Evolutionary conservation across 1,139 yeast species (phyloP), one percentile per base, ranked within the genome.

Genomic region (Protomyces macrosporus): DNA sequence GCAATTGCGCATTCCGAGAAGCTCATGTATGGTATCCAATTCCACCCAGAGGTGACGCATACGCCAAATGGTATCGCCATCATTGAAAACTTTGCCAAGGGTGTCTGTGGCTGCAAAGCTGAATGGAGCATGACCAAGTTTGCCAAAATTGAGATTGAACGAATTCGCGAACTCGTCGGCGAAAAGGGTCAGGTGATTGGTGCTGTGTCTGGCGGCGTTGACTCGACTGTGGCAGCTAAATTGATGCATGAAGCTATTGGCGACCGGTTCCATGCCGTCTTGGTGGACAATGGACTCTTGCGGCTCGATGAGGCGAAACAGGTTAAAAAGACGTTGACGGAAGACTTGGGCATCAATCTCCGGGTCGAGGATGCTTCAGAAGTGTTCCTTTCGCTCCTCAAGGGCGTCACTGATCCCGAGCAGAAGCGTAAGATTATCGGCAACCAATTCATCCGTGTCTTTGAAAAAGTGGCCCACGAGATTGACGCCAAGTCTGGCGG

Each of bases 141-240:
- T 77, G 88, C 95, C 73, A 97, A 90, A 72, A 90, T 97, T 68
- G 98, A 95, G 80, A 90, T 93, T 72, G 85, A 89, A 70, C 85
- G 98, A 78, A 95, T 93, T 71, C 84, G 89, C 77, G 81, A 84
- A 67, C 81, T 91, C 71, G 97, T 93, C 70, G 99, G 99, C 66
- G 97, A 97, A 70, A 87, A 91, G 67, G 98, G 97, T 65, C 98
- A 93, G 79, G 99, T 95, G 69, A 93, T 93, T 75, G 99, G 99
- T 79, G 99, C 99, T 65, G 98, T 93, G 71, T 89, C 97, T 67
- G 99, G 99, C 74, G 98, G 99, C 81, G 98, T 95, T 69, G 99
- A 93, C 78, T 93, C 98, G 65, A 93, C 99, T 56, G 98, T 95
- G 68, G 99, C 98, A 70, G 97, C 99, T 70, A 93, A 93, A 81